These are phyloP conservation scores for Fusarium chlamydosporum DNA, from an alignment of 2,329 filamentous ascomycete genomes.

Conservation along the genomic window DNA sequence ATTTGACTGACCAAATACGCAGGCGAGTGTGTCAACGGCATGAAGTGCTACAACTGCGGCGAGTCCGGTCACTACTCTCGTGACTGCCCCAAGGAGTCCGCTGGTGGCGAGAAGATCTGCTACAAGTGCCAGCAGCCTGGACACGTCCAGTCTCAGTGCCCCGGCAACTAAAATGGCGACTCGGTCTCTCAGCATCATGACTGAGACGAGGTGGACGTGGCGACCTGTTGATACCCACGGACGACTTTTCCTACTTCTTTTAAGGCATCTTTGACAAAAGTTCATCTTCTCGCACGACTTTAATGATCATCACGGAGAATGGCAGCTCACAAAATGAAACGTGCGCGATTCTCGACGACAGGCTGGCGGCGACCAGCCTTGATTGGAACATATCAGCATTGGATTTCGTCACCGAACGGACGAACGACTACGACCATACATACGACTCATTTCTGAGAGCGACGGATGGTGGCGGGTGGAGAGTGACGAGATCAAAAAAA, in stretches of 20 bases:
- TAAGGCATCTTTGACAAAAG: constrained; percentile 52
- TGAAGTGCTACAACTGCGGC: constrained; percentile 99
- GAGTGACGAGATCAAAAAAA: constrained; percentile 47
- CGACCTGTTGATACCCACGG: constrained; percentile 62
- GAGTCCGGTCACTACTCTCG: constrained; percentile 95
- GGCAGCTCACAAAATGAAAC: constrained; percentile 48
- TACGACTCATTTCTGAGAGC: constrained; percentile 49
- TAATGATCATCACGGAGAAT: constrained; percentile 52
- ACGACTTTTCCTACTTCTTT: constrained; percentile 52
- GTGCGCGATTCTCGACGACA: constrained; percentile 50
- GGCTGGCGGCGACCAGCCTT: constrained; percentile 44
- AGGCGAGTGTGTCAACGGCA: constrained; percentile 96
- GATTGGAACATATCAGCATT: constrained; percentile 52
- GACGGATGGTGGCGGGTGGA: constrained; percentile 51
- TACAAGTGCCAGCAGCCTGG: constrained; percentile 92
- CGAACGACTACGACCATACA: constrained; percentile 46
- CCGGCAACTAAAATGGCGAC: constrained; percentile 73
- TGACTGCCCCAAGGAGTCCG: constrained; percentile 94
- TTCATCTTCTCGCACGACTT: constrained; percentile 52
- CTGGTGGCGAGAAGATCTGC: constrained; percentile 92
- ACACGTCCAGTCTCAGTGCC: constrained; percentile 95
- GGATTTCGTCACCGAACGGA: constrained; percentile 52
- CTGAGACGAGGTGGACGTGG: constrained; percentile 57
- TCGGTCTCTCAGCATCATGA: constrained; percentile 44
- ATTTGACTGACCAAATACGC: constrained; percentile 40